Evolutionary conservation across 202 grass and related monocot genomes (phyloP), one percentile per base, ranked within the genome.

Genomic region (Hordeum pubiflorum): DNA sequence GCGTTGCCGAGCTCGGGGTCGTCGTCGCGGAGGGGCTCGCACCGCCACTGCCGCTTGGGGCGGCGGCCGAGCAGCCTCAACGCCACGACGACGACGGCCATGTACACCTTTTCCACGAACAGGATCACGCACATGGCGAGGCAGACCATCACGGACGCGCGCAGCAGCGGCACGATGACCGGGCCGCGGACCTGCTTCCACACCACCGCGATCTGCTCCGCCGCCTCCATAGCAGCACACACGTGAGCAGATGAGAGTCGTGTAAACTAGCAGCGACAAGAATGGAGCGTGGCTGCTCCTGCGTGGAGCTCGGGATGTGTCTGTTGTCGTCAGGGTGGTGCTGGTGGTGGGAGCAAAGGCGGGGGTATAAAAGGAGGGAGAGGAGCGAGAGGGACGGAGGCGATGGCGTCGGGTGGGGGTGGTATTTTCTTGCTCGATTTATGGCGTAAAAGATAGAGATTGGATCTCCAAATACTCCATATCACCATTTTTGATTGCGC

Each of bases 121-220:
- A 97, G 76, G 91, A 94, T 91, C 27, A 92, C 78, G 20, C 91
- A 94, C 94, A 97, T 94, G 81, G 55, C 70, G 18, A 97, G 89
- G 79, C 91, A 94, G 6, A 91, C 13, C 29, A 79, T 21, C 59
- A 94, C 94, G 3, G 86, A 65, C 20, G 89, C 43, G 5, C 60
- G 83, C 29, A 97, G 91, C 75, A 97, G 65, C 18, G 94, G 91
- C 43, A 89, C 94, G 58, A 92, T 57, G 43, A 97, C 87, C 21
- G 89, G 94, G 21, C 75, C 82, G 56, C 73, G 81, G 10, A 92
- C 50, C 59, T 94, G 94, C 61, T 87, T 63, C 94, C 94, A 94
- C 59, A 83, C 26, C 71, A 50, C 41, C 24, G 81, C 85, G 52
- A 88, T 15, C 67, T 70, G 67, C 67, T 26, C 67, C 22, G 67